Evolutionary conservation across 179 eudicot species (phyloP), one percentile per base, ranked within the genome.

Genomic region (Amaranthus tricolor): DNA sequence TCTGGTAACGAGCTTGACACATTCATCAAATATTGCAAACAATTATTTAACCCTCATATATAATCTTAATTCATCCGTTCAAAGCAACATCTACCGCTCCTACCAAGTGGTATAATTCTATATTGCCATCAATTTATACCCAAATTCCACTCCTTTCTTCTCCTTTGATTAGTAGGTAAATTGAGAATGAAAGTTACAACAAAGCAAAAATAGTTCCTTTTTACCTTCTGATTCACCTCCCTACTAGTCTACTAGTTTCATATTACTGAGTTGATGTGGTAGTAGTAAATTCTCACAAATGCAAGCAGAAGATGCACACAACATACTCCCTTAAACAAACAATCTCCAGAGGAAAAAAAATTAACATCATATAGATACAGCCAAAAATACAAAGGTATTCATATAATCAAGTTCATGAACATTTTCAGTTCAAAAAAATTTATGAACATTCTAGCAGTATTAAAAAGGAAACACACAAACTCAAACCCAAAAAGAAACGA

Each of bases 1-100:
- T n/a, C 5, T 44, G 49, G 43, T 53, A 8, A 55, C 10, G 8
- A 40, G 17, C 61, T 7, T 2, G 50, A 21, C 24, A 73, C 66
- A 62, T 51, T 73, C 48, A 63, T 31, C 40, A 8, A 17, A 50
- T 7, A n/a, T 44, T 17, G 51, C 52, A 15, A 15, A 24, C 6
- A 14, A 44, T 6, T 13, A 16, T 19, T n/a, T 10, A 55, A 54
- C 57, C 51, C 17, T 52, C 61, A 9, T 19, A 57, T 10, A 16
- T 20, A 66, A 66, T 66, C 24, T 31, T 57, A 54, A 19, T 31
- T 45, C 51, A 67, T 24, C 11, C 66, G 17, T 9, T 11, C 52
- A 56, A 21, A 45, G 9, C 50, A 9, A 67, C 67, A 51, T 76
- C 60, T 16, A 59, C 24, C 1, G 48, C 59, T 76, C 20, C 66